These are phyloP conservation scores for Xylaria sp. DNA, from an alignment of 2,329 filamentous ascomycete species.

Conservation along the genomic window DNA sequence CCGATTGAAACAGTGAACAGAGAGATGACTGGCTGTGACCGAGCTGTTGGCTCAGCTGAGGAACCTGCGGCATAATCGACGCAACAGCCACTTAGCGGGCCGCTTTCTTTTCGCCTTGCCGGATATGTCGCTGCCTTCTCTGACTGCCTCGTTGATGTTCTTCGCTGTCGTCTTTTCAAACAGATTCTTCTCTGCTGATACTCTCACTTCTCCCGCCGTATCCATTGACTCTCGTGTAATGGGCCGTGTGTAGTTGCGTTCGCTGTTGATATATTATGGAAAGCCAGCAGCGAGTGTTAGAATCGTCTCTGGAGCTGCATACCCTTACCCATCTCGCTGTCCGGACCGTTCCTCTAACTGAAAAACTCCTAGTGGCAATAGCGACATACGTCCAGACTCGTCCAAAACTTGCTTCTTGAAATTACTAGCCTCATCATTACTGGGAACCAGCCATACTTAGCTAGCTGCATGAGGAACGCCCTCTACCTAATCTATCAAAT, in stretches of 20 bases:
- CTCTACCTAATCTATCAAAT: not conserved
- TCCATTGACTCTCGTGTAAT: not conserved
- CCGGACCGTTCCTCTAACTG: not conserved
- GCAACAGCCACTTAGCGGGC: conserved; percentile 20
- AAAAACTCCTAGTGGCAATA: conserved; percentile 1
- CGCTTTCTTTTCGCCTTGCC: conserved; percentile 23
- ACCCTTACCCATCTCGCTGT: conserved; percentile 4
- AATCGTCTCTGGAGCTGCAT: conserved; percentile 5
- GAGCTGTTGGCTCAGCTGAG: conserved; percentile 29
- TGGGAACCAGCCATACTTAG: not conserved
- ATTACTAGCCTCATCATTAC: conserved; percentile 3
- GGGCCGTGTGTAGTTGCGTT: not conserved
- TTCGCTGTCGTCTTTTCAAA: not conserved
- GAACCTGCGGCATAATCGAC: conserved; percentile 22
- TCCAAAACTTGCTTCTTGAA: conserved; percentile 8
- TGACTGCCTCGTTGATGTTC: not conserved
- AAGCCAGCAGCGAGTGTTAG: conserved; percentile 15
- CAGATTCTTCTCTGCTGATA: not conserved
- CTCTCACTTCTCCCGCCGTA: not conserved
- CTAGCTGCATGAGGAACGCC: not conserved
- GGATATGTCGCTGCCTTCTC: conserved; percentile 21
- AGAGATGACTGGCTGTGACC: conserved; percentile 20
- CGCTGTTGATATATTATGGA: not conserved
- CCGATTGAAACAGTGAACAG: conserved; percentile 7
- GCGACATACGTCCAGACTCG: not conserved